Percentiles rank a stretch among this genome's conserved stretches.
phyloP scores from a whole-genome alignment of 2,329 filamentous ascomycete species.

The Diaporthe aspalathi region DNA sequence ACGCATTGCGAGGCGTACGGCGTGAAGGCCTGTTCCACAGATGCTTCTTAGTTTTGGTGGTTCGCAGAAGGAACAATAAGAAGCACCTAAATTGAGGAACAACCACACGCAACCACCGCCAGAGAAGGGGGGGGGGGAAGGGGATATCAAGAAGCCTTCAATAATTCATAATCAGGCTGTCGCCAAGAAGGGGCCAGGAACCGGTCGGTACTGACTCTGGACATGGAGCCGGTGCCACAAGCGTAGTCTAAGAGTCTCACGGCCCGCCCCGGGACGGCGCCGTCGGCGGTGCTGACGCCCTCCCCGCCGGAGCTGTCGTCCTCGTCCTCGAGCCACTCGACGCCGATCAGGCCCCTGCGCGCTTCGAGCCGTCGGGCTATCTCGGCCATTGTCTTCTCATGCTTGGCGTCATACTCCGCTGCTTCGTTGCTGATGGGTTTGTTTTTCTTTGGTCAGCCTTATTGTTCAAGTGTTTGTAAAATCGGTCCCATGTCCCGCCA shows the following conservation, averaged over 20 bases:
- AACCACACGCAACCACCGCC: not conserved
- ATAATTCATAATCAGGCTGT: not conserved
- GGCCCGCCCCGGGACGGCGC: slow-evolving; percentile 44
- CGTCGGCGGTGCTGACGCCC: slow-evolving; percentile 43
- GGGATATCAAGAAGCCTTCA: not conserved
- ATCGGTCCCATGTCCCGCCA: not conserved
- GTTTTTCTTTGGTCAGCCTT: slow-evolving; percentile 1
- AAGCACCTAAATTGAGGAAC: slow-evolving; percentile 24
- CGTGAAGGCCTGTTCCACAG: slow-evolving; percentile 62
- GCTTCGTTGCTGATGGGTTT: slow-evolving; percentile 59
- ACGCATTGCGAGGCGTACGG: slow-evolving; percentile 72
- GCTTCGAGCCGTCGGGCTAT: slow-evolving; percentile 66
- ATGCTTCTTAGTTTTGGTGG: not conserved
- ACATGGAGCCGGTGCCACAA: slow-evolving; percentile 76
- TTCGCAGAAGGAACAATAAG: not conserved
- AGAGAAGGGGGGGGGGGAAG: no score
- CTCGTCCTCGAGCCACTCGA: slow-evolving; percentile 60
- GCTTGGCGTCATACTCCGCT: slow-evolving; percentile 66
- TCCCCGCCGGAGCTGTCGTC: slow-evolving; percentile 52
- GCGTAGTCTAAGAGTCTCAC: slow-evolving; percentile 79
- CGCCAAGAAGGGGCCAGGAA: not conserved
- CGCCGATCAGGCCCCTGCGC: slow-evolving; percentile 70
- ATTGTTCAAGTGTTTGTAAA: not conserved
- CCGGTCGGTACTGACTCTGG: slow-evolving; percentile 60
- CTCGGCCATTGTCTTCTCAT: slow-evolving; percentile 62